phyloP scores from a whole-genome alignment of 306 rosid species.

The Quercus wislizeni region DNA sequence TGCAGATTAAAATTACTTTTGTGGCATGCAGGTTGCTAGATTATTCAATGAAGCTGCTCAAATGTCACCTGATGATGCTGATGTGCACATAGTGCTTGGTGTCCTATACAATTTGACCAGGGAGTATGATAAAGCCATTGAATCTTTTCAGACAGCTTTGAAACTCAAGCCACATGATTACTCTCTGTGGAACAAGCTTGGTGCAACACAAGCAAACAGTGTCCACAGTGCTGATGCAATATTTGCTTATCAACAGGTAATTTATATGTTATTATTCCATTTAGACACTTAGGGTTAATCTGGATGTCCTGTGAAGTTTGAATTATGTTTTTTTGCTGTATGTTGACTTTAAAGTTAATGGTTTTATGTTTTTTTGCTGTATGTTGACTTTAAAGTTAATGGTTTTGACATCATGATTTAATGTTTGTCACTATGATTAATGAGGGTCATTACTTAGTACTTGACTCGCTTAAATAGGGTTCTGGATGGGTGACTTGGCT shows the following conservation, averaged over 20 bases:
- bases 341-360: no score
- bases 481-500: no score
- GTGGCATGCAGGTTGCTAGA: conserved; percentile 61
- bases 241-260: conserved; percentile 93
- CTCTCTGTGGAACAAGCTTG: conserved; percentile 99
- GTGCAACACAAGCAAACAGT: conserved; percentile 99
- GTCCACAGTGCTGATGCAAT: conserved; percentile 98
- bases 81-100: conserved; percentile 95
- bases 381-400: no score
- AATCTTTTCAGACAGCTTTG: conserved; percentile 79
- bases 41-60: conserved; percentile 92
- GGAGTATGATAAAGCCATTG: conserved; percentile 91
- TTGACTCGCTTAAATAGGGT: no score
- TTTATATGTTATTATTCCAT: conserved; percentile 13
- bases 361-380: no score
- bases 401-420: no score
- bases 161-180: conserved; percentile 91
- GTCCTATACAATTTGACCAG: conserved; percentile 88
- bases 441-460: no score
- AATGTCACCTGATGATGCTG: conserved; percentile 86
- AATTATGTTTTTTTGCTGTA: no score
- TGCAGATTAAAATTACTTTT: neutral
- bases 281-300: conserved; percentile 8
- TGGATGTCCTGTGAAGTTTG: neutral
- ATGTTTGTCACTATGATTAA: no score